Evolutionary conservation across 768 basidiomycete species (phyloP).

Genomic region (Russula virescens): DNA sequence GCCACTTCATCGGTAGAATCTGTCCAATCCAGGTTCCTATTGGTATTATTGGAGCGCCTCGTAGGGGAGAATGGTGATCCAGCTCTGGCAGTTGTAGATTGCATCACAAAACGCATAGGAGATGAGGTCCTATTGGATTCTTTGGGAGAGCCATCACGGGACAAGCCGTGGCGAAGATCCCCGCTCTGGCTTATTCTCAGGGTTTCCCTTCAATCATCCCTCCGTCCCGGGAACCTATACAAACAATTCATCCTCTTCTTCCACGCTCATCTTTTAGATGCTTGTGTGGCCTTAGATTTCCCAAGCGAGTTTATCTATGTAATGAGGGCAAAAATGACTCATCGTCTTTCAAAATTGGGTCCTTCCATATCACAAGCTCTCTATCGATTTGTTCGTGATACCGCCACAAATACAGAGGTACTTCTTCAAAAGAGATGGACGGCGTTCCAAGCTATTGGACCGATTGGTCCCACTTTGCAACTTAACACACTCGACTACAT

Average conservation of each 20-base stretch:
- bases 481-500: neutral
- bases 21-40: neutral
- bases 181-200: slow-evolving; percentile 46
- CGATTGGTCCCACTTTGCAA: neutral
- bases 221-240: slow-evolving; percentile 30
- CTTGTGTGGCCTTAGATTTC: slow-evolving; percentile 27
- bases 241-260: slow-evolving; percentile 46
- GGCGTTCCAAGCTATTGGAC: neutral
- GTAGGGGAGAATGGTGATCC: no score
- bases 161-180: slow-evolving; percentile 45
- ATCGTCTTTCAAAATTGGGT: slow-evolving; percentile 23
- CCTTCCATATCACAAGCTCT: slow-evolving; percentile 7
- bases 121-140: neutral
- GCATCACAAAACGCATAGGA: neutral
- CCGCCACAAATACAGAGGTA: neutral
- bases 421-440: slow-evolving; percentile 9
- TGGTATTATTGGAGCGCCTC: neutral
- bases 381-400: neutral
- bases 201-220: slow-evolving; percentile 36
- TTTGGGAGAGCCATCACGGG: no score
- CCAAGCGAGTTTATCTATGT: slow-evolving; percentile 30
- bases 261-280: slow-evolving; percentile 9
- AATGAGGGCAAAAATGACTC: slow-evolving; percentile 30
- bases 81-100: neutral
- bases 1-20: slow-evolving; percentile 29